Evolutionary conservation across 2,329 filamentous ascomycete genomes (phyloP).

Genomic region (Alternaria sp.): DNA sequence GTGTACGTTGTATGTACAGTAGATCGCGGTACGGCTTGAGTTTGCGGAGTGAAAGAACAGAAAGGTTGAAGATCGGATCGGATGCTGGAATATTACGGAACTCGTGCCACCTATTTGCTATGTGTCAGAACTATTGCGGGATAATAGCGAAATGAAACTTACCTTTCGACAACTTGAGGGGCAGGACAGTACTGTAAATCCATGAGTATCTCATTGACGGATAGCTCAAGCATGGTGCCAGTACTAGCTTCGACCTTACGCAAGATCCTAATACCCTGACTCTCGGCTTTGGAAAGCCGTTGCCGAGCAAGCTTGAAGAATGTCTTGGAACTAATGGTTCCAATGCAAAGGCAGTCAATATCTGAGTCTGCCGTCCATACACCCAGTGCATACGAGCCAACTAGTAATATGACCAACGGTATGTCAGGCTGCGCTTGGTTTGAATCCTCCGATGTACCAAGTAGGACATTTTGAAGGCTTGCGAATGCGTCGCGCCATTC

Average conservation of each 20-base stretch:
- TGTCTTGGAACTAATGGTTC: conserved; percentile 65
- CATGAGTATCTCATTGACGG: conserved; percentile 65
- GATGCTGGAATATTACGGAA: conserved; percentile 55
- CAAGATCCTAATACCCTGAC: conserved; percentile 59
- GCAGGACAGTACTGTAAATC: conserved; percentile 74
- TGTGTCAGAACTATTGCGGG: conserved; percentile 11
- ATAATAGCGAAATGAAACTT: conserved; percentile 3
- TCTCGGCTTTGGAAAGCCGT: conserved; percentile 60
- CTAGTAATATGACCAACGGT: conserved; percentile 64
- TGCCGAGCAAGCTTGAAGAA: conserved; percentile 69
- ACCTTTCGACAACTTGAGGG: conserved; percentile 62
- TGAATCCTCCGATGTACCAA: conserved; percentile 36
- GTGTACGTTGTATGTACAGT: conserved; percentile 65
- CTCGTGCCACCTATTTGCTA: conserved; percentile 46
- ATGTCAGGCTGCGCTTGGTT: conserved; percentile 25
- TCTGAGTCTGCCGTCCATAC: conserved; percentile 69
- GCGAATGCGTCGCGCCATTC: conserved; percentile 57
- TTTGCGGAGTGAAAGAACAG: conserved; percentile 65
- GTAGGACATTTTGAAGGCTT: conserved; percentile 57
- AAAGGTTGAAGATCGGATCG: conserved; percentile 64
- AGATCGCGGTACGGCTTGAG: conserved; percentile 71
- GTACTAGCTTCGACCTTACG: conserved; percentile 66
- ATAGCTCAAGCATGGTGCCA: conserved; percentile 71
- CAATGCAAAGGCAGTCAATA: conserved; percentile 72
- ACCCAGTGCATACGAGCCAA: conserved; percentile 72